phyloP scores from a whole-genome alignment of 2,329 filamentous ascomycete species.

The Huntiella savannae region DNA sequence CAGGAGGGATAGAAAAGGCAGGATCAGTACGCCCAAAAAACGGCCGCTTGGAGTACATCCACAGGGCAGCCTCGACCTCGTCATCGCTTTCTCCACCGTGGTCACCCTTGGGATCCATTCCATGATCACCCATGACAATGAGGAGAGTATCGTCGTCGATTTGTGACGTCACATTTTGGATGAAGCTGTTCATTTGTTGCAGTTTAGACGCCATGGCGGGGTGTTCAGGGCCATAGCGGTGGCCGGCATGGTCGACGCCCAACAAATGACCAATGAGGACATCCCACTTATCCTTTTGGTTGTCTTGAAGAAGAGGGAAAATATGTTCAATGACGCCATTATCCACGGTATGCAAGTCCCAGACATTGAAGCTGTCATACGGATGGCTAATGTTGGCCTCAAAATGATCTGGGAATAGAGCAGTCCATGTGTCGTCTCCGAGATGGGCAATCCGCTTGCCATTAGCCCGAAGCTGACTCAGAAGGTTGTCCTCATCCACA shows the following conservation, averaged over 20 bases:
- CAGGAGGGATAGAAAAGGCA: conserved; percentile 36
- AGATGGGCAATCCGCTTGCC: conserved; percentile 68
- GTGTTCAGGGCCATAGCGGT: conserved; percentile 88
- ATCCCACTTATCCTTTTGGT: conserved; percentile 61
- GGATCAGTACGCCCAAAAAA: conserved; percentile 61
- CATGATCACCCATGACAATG: conserved; percentile 96
- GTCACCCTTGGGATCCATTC: conserved; percentile 93
- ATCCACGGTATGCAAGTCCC: conserved; percentile 92
- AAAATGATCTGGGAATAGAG: conserved; percentile 86
- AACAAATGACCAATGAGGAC: conserved; percentile 87
- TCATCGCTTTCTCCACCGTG: conserved; percentile 97
- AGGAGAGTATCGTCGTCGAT: conserved; percentile 76
- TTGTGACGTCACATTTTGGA: conserved; percentile 48
- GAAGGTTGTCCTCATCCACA: conserved; percentile 76
- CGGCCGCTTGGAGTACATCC: conserved; percentile 91
- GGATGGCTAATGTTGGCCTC: conserved; percentile 66
- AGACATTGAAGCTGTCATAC: conserved; percentile 96
- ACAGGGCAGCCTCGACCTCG: conserved; percentile 81
- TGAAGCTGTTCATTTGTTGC: conserved; percentile 70
- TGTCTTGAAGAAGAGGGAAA: conserved; percentile 55
- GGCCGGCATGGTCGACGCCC: conserved; percentile 90
- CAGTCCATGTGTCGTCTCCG: conserved; percentile 95
- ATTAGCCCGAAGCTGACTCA: conserved; percentile 46
- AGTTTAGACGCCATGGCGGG: conserved; percentile 80
- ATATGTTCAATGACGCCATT: conserved; percentile 87